phyloP scores from a whole-genome alignment of 2,329 filamentous ascomycete species.

The Parastagonospora avenae region DNA sequence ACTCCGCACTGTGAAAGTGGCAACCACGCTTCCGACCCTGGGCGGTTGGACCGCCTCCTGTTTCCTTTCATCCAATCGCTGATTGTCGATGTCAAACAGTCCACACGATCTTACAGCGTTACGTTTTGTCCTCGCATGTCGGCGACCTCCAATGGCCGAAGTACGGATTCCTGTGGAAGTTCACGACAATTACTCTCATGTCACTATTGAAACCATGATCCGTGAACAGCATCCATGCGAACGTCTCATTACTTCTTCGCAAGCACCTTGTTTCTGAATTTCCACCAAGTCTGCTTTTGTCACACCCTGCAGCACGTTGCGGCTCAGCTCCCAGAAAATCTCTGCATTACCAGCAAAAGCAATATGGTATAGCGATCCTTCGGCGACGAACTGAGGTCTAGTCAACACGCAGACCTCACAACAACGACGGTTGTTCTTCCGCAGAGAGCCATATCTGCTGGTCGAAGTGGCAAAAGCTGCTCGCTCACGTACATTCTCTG shows the following conservation, averaged over 20 bases:
- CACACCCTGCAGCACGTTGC: slow-evolving; percentile 15
- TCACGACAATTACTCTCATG: neutral
- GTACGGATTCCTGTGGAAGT: neutral
- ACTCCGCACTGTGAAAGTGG: slow-evolving; percentile 13
- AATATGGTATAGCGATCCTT: slow-evolving; percentile 10
- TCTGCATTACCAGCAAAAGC: slow-evolving; percentile 19
- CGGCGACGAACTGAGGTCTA: neutral
- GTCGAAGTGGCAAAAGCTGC: neutral
- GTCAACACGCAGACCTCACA: no score
- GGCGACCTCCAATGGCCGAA: slow-evolving; percentile 4
- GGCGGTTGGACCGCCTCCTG: slow-evolving; percentile 2
- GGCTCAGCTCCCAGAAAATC: slow-evolving; percentile 16
- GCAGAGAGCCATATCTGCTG: neutral
- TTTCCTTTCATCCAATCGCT: slow-evolving; percentile 9
- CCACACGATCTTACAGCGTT: no score
- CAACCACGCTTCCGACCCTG: slow-evolving; percentile 12
- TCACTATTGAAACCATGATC: neutral
- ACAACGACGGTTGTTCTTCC: neutral
- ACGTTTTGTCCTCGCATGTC: slow-evolving; percentile 4
- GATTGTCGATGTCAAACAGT: neutral
- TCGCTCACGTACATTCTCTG: neutral
- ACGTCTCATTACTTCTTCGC: neutral
- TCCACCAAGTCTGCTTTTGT: slow-evolving; percentile 4
- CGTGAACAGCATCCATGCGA: neutral
- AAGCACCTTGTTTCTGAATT: neutral